Base-by-base conservation (phyloP, 768 basidiomycete species). In the Mycena epipterygia region DNA sequence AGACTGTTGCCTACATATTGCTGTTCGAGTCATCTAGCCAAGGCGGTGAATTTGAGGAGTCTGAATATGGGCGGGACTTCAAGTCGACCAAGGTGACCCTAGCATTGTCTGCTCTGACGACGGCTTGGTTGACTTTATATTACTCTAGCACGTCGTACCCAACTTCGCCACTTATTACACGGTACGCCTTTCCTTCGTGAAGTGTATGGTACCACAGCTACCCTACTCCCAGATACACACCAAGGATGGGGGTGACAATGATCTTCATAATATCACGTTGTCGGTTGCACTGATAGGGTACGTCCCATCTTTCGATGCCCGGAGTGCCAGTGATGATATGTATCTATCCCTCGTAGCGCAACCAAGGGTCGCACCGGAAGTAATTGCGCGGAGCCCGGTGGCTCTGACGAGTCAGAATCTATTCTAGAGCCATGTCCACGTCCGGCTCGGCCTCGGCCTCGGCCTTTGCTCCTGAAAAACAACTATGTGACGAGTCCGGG, bases 131-230 rank as follows among this genome's bases (percentile, higher is more conserved):
- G 53, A 55, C n/a, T 55, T 55, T 55, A 19, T 35, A 14, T 55
- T 55, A 37, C 53, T 55, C 53, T 37, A 55, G 53, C 53, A 55
- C 35, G n/a, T 55, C 35, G 33, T 55, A 8, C 53, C 53, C 21
- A 55, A 55, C n/a, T 55, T 55, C 8, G 53, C 53, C 53, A 55
- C 53, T 55, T 55, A 55, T 55, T 55, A 55, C 35, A 55, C 53
- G 9, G 33, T 55, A 55, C 25, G 33, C 33, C 8, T 55, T 19
- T 55, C 33, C 53, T 5, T 55, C 53, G 53, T 3, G n/a, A 37
- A 55, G 30, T 53, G 51, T 53, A 55, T 55, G 53, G 53, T 55
- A 3, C 53, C n/a, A 19, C 30, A 23, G 19, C 32, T n/a, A 55
- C 53, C 5, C n/a, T 55, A 21, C 53, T 55, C 33, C 14, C 33